Conservation (phyloP, 257 asterid species). For the Gynochthodes officinalis region DNA sequence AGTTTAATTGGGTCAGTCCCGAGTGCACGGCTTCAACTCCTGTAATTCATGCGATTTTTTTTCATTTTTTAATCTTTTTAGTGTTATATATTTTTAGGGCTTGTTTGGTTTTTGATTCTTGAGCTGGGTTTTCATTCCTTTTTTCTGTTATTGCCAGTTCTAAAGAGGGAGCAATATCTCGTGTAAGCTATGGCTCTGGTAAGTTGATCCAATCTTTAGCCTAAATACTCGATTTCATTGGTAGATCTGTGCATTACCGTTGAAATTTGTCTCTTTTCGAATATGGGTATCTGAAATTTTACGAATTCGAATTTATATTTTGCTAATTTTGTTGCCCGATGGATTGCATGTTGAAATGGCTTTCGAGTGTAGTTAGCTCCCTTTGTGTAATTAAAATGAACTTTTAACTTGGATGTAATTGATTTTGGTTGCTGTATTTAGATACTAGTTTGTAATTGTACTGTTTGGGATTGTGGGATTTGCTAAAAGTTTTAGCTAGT, state of each 20-base stretch:
- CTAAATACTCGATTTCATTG: background rate
- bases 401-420: background rate
- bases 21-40: no score
- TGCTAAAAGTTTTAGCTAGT: no score
- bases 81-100: no score
- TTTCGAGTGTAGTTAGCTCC: background rate
- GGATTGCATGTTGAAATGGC: background rate
- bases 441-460: background rate
- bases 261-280: background rate
- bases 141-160: no score
- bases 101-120: no score
- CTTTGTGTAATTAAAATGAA: no score
- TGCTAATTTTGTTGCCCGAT: background rate
- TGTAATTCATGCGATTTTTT: no score
- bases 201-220: conserved; percentile 19
- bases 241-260: conserved; percentile 29
- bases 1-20: no score
- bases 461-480: background rate
- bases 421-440: background rate
- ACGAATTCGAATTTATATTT: background rate
- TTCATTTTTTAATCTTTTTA: no score
- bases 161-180: no score
- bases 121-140: no score
- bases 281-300: background rate
- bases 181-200: conserved; percentile 95